Evolutionary conservation across 129 eudicot genomes (phyloP).

Genomic region (Artemisia argyi): DNA sequence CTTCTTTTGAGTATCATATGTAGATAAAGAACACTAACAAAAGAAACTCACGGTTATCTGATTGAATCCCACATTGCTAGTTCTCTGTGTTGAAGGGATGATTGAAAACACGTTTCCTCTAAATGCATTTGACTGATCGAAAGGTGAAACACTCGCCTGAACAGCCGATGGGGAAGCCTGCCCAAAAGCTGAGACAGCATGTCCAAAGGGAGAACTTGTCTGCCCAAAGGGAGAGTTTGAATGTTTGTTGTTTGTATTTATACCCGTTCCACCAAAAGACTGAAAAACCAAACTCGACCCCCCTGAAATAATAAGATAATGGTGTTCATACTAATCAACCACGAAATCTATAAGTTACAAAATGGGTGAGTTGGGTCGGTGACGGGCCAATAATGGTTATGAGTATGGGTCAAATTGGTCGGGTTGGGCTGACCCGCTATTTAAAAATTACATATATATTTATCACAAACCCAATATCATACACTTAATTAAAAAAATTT

Average conservation of each 20-base stretch:
- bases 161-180: constrained; percentile 60
- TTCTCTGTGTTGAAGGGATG: constrained; percentile 39
- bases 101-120: constrained; percentile 61
- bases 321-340: too few species aligned
- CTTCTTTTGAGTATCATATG: neutral
- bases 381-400: too few species aligned
- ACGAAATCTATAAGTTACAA: too few species aligned
- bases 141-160: constrained; percentile 53
- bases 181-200: constrained; percentile 57
- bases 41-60: constrained; percentile 73
- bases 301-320: too few species aligned
- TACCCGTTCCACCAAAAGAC: too few species aligned
- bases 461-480: too few species aligned
- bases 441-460: too few species aligned
- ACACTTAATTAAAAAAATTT: too few species aligned
- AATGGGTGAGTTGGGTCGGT: too few species aligned
- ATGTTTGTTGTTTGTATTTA: constrained; percentile 24
- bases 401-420: too few species aligned
- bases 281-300: too few species aligned
- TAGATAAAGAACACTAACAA: neutral
- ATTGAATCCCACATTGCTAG: constrained; percentile 58
- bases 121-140: constrained; percentile 66
- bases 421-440: too few species aligned
- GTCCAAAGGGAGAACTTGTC: constrained; percentile 35
- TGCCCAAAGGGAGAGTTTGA: constrained; percentile 79